These are phyloP conservation scores for Fusarium chaquense DNA, from an alignment of 2,329 filamentous ascomycete genomes.

Conservation along the genomic window DNA sequence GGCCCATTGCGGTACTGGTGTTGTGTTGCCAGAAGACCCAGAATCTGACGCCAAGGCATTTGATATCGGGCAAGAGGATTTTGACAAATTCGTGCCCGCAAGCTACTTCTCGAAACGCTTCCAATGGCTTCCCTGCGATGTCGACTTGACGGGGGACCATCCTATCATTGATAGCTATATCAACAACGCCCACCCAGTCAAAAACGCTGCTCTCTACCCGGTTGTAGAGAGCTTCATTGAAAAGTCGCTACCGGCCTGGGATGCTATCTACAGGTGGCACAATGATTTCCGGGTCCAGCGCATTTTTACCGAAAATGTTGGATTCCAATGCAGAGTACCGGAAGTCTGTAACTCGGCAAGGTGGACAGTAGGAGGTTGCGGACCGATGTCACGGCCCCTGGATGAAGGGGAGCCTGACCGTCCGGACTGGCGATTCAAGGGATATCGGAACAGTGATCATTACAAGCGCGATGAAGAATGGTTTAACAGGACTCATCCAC, in stretches of 20 bases:
- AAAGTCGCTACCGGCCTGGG: slow-evolving; percentile 60
- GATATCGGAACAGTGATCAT: slow-evolving; percentile 32
- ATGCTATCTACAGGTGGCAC: slow-evolving; percentile 53
- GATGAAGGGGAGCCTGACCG: slow-evolving; percentile 44
- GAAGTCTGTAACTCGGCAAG: slow-evolving; percentile 31
- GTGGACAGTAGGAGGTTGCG: neutral
- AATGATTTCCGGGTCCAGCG: slow-evolving; percentile 47
- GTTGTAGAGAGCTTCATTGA: slow-evolving; percentile 58
- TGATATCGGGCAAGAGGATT: neutral
- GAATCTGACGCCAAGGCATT: neutral
- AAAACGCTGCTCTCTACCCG: slow-evolving; percentile 55
- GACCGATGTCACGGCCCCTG: slow-evolving; percentile 6
- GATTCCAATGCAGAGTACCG: slow-evolving; percentile 30
- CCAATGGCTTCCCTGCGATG: slow-evolving; percentile 64
- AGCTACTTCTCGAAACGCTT: slow-evolving; percentile 41
- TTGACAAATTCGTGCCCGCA: neutral
- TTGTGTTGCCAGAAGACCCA: slow-evolving; percentile 40
- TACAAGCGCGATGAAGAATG: slow-evolving; percentile 46
- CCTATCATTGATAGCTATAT: slow-evolving; percentile 63
- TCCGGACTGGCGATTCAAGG: slow-evolving; percentile 25
- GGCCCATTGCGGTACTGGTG: slow-evolving; percentile 51
- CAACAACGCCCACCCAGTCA: slow-evolving; percentile 64
- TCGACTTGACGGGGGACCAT: slow-evolving; percentile 55
- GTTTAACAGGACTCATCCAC: slow-evolving; percentile 47
- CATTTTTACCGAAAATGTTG: slow-evolving; percentile 30